These are phyloP conservation scores for Lotmaria passim DNA, from an alignment of 208 protist species.

Conservation along the genomic window DNA sequence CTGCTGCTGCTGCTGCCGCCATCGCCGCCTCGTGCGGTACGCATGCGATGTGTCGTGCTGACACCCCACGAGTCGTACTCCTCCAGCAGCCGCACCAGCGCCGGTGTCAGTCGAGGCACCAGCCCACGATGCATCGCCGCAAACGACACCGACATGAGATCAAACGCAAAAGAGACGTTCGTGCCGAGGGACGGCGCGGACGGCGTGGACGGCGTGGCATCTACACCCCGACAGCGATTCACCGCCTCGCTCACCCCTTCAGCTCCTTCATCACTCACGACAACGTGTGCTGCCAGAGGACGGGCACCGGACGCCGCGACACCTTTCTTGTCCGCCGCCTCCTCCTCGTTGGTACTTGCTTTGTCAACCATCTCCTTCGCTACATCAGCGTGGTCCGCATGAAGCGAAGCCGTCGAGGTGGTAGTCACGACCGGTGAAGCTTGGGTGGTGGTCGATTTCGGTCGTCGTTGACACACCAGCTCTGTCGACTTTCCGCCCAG, in stretches of 20 bases:
- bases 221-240: too few species aligned
- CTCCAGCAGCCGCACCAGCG: slow-evolving; percentile 76
- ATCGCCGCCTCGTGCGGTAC: slow-evolving; percentile 35
- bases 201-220: background rate
- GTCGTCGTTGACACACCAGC: slow-evolving; percentile 24
- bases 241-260: too few species aligned
- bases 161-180: slow-evolving; percentile 87
- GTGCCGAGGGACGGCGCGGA: slow-evolving; percentile 6
- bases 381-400: too few species aligned
- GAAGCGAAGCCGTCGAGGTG: background rate
- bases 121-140: slow-evolving; percentile 39
- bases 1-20: background rate
- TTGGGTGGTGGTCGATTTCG: background rate
- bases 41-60: slow-evolving; percentile 74
- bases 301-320: too few species aligned
- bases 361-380: too few species aligned
- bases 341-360: too few species aligned
- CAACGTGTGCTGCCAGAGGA: too few species aligned
- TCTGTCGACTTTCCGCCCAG: slow-evolving; percentile 35
- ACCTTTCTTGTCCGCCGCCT: too few species aligned
- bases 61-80: slow-evolving; percentile 88
- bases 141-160: slow-evolving; percentile 86
- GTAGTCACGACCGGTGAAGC: too few species aligned
- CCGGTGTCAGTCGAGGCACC: slow-evolving; percentile 44
- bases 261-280: background rate